Evolutionary conservation across 495 filamentous ascomycete genomes (phyloP), one percentile per base, ranked within the genome.

Genomic region (Aspergillus cavernicola): DNA sequence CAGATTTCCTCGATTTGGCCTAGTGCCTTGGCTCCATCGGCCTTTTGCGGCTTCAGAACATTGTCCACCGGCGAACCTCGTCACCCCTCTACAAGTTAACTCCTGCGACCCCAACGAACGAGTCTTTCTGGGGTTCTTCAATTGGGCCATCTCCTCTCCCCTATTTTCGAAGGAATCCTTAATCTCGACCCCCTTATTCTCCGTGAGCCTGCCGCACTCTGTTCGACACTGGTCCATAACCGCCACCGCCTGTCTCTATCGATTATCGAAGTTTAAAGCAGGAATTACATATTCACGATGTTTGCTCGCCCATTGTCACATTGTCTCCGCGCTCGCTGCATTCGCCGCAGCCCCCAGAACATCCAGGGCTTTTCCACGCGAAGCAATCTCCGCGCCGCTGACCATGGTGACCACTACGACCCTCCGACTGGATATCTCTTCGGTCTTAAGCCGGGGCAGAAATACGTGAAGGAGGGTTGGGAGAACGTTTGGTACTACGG

Each of bases 401-500:
- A 74, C 48, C 87, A 92, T 71, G 89, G 84, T 53, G 73, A 80
- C 47, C 86, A 89, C 66, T 98, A 91, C 73, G 95, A 98, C 59
- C 88, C 91, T 15, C 93, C 93, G 7, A 82, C 78, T 52, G 93
- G 93, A 57, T 96, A 87, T 85, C 83, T 98, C 46, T 96, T 86
- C 64, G 90, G 90, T 57, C 76, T 97, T 59, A 87, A 85, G 70
- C 95, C 93, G 19, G 91, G 92, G 45, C 86, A 96, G 84, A 95
- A 96, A 71, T 87, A 89, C 69, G 80, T 89, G 80, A 91, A 89
- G 71, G 93, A 98, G 70, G 92, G 91, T 41, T 98, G 93, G 93
- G 93, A 98, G 82, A 79, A 71, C 19, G 72, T 92, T 24, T 93
- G 85, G 78, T 83, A 88, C 69, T 96, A 86, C 68, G 91, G 92